Evolutionary conservation across 176 grass and related monocot genomes (phyloP), one percentile per base, ranked within the genome.

Genomic region (Eleusine coracana): DNA sequence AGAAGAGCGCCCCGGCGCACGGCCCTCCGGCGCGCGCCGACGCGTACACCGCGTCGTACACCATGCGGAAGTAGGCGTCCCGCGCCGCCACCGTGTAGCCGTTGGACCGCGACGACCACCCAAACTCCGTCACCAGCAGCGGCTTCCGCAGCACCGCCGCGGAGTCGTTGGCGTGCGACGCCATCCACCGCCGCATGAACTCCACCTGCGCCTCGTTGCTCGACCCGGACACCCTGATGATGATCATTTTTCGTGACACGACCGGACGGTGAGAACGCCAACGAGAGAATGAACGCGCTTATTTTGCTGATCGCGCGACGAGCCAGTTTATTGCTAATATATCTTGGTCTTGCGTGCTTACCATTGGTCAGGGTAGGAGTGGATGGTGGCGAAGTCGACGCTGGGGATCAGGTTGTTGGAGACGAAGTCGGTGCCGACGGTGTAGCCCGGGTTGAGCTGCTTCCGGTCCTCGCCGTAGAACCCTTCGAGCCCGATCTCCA

Each of bases 391-490:
- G 51, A 97, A 97, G 76, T 97, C 90, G 63, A 97, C 44, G 13
- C 68, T 21, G 6, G 88, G 44, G 69, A 97, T 55, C 6, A 75
- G 81, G 54, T 97, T 94, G 78, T 94, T 92, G 55, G 84, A 31
- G 58, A 97, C 88, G 90, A 94, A 97, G 51, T 97, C 88, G 40
- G 95, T 92, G 86, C 95, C 95, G n/a, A 94, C 82, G 29, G 86
- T 27, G 74, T 84, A 92, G 1, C 84, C 80, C 0, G 92, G 92
- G 74, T 94, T 97, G 71, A 89, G 80, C 66, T 74, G 75, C 75
- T 71, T 88, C 41, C 60, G 66, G 15, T 94, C 82, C 46, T 89
- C 86, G 18, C 95, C 88, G 36, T 97, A 94, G 84, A 94, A 97
- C 0, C 95, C 95, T 73, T 97, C 95, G 7, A 94, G 75, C 9